Evolutionary conservation across 495 filamentous ascomycete genomes (phyloP), one percentile per base, ranked within the genome.

Genomic region (Aspergillus heteromorphus): DNA sequence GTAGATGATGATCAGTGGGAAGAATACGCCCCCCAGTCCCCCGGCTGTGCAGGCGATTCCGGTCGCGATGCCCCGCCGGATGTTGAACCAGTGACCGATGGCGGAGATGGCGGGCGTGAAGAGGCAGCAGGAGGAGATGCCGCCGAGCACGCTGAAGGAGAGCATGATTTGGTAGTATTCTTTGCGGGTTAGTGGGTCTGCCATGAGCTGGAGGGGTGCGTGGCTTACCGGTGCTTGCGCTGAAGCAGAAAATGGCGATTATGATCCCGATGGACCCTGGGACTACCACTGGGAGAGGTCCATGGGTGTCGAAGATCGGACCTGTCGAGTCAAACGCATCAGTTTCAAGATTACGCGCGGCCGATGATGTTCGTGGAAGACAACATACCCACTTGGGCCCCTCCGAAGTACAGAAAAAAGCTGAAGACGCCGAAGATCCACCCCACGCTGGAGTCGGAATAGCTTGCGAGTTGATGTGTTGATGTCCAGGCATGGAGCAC

Each of bases 361-460:
- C 7, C 23, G 4, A 27, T 27, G 23, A 27, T 7, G 23, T 30
- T 7, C 1, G 6, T 5, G 21, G 9, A 17, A n/a, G 17, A 9
- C 7, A n/a, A 47, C 43, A 21, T 47, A 47, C 43, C 43, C 23
- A 47, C 43, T 58, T 79, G 76, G 9, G 78, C 70, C 0, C 79
- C 74, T 2, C 70, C 76, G 31, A 83, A 47, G 19, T 59, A 83
- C 6, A 78, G 68, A 30, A 89, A 72, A 53, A 87, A 87, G 3
- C 75, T 72, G 59, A 86, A 88, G 9, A 86, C 57, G 7, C 82
- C 81, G 61, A 87, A 89, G 42, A 91, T 85, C 87, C 87, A 91
- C 13, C 86, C 87, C 20, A 89, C 77, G 7, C 75, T 77, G 18
- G 81, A 80, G n/a, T 78, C 70, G 5, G 72, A 74, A 53, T 84